A percentile compares a stretch with the other conserved stretches of the same genome.
Conservation (phyloP, 164 flowering plant species). For the Paratinospora sagittata region DNA sequence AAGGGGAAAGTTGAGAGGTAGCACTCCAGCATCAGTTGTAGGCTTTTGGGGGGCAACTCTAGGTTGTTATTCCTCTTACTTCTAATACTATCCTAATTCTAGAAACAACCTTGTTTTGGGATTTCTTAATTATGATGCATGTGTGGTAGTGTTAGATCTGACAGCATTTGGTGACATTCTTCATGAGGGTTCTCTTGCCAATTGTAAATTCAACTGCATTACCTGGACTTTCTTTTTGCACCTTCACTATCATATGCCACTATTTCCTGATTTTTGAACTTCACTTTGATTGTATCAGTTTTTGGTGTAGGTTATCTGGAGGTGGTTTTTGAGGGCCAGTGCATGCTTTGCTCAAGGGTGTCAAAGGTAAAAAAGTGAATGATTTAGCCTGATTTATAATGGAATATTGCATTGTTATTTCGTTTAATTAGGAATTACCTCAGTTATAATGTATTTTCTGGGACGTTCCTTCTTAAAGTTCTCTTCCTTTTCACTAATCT, state of each 20-base stretch:
- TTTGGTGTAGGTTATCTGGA: background rate
- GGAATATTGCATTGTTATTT: too few species aligned
- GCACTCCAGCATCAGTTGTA: too few species aligned
- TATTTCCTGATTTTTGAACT: background rate
- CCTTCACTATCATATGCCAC: background rate
- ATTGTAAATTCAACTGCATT: background rate
- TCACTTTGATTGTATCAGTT: background rate
- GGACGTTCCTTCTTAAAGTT: background rate
- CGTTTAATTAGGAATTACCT: background rate
- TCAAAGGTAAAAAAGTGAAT: background rate
- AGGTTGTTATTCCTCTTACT: too few species aligned
- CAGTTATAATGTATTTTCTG: background rate
- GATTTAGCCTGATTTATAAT: background rate
- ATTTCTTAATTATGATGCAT: too few species aligned
- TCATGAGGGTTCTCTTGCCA: background rate
- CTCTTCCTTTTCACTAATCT: background rate
- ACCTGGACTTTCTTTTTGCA: background rate
- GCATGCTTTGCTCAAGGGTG: background rate
- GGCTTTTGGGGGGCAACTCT: too few species aligned
- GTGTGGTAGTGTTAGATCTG: too few species aligned
- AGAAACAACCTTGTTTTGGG: too few species aligned
- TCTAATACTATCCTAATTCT: too few species aligned
- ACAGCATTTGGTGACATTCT: too few species aligned
- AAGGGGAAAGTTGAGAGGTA: too few species aligned
- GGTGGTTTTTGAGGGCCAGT: background rate